Conservation (phyloP, 257 asterid genomes). For the Gynochthodes officinalis region DNA sequence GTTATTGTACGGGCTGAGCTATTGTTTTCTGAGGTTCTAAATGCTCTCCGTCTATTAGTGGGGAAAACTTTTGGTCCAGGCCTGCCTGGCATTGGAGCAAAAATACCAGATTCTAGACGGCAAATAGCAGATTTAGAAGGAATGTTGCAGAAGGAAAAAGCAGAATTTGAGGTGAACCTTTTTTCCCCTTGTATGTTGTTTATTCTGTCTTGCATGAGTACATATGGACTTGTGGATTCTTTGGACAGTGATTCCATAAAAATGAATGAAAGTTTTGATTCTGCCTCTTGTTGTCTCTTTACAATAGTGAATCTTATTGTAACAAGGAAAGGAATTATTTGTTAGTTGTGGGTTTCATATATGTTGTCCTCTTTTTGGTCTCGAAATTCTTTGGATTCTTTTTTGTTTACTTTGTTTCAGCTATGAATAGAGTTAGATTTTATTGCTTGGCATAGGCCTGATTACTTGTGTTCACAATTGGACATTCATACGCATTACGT, state of each 20-base stretch:
- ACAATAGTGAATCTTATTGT: background rate
- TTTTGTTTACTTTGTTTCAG: background rate
- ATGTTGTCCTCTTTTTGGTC: constrained; percentile 9
- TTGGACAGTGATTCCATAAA: background rate
- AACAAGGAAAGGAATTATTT: background rate
- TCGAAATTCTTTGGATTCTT: background rate
- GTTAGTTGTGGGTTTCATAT: background rate
- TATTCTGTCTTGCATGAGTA: background rate
- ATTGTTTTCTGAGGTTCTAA: constrained; percentile 77
- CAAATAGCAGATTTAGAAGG: constrained; percentile 60
- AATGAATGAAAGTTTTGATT: background rate
- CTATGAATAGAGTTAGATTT: background rate
- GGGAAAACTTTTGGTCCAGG: constrained; percentile 41
- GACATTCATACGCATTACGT: no score
- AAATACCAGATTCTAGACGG: constrained; percentile 47
- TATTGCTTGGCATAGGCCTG: background rate
- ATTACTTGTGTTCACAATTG: background rate
- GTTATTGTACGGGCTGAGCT: constrained; percentile 74
- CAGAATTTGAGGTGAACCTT: constrained; percentile 66
- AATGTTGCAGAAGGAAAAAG: constrained; percentile 75
- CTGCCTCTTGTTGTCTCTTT: background rate
- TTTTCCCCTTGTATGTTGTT: background rate
- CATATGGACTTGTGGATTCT: background rate
- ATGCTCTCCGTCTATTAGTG: constrained; percentile 49
- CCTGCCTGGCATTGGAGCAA: constrained; percentile 25